Evolutionary conservation across 2,329 filamentous ascomycete genomes (phyloP), one percentile per base, ranked within the genome.

Genomic region (Neonectria coccinea): DNA sequence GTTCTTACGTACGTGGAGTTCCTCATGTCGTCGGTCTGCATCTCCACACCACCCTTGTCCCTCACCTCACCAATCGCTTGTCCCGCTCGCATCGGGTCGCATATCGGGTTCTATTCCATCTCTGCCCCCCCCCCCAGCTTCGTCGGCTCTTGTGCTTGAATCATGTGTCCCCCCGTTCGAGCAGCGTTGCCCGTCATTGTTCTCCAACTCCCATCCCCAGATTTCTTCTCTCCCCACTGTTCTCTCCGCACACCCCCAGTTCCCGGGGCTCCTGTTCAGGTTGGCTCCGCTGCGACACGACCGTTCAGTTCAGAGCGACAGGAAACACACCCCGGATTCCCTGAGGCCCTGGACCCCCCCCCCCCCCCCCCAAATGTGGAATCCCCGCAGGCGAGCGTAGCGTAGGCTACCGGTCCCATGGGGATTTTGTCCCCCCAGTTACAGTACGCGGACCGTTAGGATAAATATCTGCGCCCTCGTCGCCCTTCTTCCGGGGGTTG

Each of bases 11-110:
- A 22, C n/a, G n/a, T 18, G n/a, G n/a, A 51, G n/a, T 58, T 31
- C 10, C 29, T n/a, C 36, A 7, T 41, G 39, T 45, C 33, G 48
- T 36, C 27, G 50, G 44, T 12, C 42, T 12, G 20, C 47, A 45
- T 56, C 44, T 44, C 20, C 53, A 59, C 61, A 33, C 47, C 48
- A 51, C 48, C n/a, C n/a, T 10, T 8, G 11, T 22, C 36, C 12
- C 18, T n/a, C n/a, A n/a, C 20, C 20, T 59, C 59, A 62, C 71
- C 71, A 73, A 72, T 73, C 71, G 71, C 71, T 44, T 58, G 2
- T 1, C 31, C 45, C 54, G 36, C 39, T 73, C 68, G 69, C 69
- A 60, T 75, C 73, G 73, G 73, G 67, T 75, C 73, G 73, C 70
- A 31, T 67, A 58, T 75, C 73, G 73, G 73, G 39, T 74, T 74